phyloP scores from a whole-genome alignment of 2,329 filamentous ascomycete genomes.

The Pestalotiopsis sp. region DNA sequence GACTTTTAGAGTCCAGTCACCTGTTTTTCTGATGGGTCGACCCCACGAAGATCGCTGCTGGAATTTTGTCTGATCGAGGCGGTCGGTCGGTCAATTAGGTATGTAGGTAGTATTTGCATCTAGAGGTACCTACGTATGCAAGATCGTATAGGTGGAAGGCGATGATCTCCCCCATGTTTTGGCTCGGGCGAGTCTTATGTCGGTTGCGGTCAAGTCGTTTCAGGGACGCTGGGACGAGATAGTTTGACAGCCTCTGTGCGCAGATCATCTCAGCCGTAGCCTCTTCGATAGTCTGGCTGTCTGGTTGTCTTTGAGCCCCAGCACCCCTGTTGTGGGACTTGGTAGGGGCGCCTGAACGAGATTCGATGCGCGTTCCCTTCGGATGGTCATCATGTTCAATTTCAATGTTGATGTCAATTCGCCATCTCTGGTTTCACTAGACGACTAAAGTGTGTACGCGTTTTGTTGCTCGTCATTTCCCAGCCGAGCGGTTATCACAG shows the following conservation, averaged over 20 bases:
- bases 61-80: not conserved
- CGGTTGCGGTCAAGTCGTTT: not conserved
- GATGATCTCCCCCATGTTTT: not conserved
- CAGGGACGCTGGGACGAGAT: not conserved
- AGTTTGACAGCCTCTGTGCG: not conserved
- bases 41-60: not conserved
- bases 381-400: not conserved
- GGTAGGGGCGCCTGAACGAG: not conserved
- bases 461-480: slow-evolving; percentile 1
- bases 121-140: not conserved
- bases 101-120: not conserved
- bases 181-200: not conserved
- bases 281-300: not conserved
- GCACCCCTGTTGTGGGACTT: not conserved
- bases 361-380: not conserved
- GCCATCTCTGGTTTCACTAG: not conserved
- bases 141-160: not conserved
- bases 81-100: not conserved
- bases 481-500: not conserved
- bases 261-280: not conserved
- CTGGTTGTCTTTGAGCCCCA: not conserved
- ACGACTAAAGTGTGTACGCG: not conserved
- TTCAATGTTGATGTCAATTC: not conserved
- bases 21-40: not conserved
- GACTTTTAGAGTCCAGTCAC: not conserved